Evolutionary conservation across 1,139 yeast genomes (phyloP).

Genomic region (Scheffersomyces cryptocercus): DNA sequence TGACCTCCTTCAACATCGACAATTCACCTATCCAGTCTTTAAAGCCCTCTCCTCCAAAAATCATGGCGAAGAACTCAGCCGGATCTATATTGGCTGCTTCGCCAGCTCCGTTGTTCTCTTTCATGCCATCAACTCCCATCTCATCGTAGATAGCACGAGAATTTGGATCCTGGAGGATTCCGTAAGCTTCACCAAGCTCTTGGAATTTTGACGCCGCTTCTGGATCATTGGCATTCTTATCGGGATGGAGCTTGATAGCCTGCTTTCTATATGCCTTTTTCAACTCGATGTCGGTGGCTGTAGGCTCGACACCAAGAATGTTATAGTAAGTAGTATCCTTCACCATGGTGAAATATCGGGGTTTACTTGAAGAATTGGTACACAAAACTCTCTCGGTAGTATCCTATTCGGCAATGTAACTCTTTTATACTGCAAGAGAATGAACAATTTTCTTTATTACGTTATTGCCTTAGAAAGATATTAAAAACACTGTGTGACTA

Average conservation of each 20-base stretch:
- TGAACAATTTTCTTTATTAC: neutral
- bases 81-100: constrained; percentile 43
- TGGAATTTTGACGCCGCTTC: constrained; percentile 29
- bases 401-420: too few species aligned
- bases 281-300: constrained; percentile 23
- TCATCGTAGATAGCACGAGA: constrained; percentile 43
- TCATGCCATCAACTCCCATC: constrained; percentile 45
- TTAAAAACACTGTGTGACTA: too few species aligned
- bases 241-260: constrained; percentile 29
- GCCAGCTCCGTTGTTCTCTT: constrained; percentile 22
- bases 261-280: constrained; percentile 29
- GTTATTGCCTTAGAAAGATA: neutral
- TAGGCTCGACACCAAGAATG: constrained; percentile 19
- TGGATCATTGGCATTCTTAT: constrained; percentile 28
- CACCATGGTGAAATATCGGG: constrained; percentile 16
- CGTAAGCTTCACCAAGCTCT: constrained; percentile 44
- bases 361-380: constrained; percentile 6
- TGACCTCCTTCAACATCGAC: constrained; percentile 59
- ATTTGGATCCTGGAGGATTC: constrained; percentile 39
- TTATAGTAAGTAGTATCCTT: constrained; percentile 26
- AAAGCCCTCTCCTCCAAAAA: constrained; percentile 87
- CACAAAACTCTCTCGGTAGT: too few species aligned
- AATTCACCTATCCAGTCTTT: constrained; percentile 79
- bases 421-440: too few species aligned
- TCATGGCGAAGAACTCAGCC: constrained; percentile 69